phyloP scores from a whole-genome alignment of 1,284 basidiomycete species.

The Sporisorium scitamineum region DNA sequence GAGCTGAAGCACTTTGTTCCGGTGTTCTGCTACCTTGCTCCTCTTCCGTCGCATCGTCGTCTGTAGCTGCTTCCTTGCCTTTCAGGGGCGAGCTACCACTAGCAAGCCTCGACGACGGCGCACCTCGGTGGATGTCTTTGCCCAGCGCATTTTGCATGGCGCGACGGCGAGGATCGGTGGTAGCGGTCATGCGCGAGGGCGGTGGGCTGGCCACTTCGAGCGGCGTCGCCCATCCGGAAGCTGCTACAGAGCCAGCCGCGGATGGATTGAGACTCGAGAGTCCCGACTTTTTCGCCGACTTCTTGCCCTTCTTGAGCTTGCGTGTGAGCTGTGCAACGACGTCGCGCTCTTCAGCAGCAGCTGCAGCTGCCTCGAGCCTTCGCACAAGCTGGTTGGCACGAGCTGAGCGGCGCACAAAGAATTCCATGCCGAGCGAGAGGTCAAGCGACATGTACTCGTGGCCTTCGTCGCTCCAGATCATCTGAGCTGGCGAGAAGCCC shows the following conservation, averaged over 20 bases:
- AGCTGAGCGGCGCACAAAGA: conserved; percentile 60
- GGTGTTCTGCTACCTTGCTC: conserved; percentile 23
- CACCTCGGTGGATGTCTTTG: conserved; percentile 17
- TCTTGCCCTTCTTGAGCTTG: conserved; percentile 49
- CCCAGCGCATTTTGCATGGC: conserved; percentile 45
- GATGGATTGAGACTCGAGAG: conserved; percentile 48
- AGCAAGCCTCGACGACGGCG: conserved; percentile 24
- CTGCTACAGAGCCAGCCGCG: conserved; percentile 30
- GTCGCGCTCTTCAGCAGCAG: conserved; percentile 44
- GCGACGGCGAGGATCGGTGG: conserved; percentile 40
- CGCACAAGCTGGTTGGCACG: conserved; percentile 61
- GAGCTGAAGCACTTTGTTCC: conserved; percentile 35
- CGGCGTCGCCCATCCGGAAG: conserved; percentile 43
- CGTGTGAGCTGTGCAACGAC: conserved; percentile 41
- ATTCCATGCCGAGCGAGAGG: conserved; percentile 61
- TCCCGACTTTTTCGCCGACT: conserved; percentile 25
- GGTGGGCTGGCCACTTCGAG: conserved; percentile 47
- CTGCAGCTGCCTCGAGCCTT: conserved; percentile 57
- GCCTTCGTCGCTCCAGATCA: conserved; percentile 60
- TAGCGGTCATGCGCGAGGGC: conserved; percentile 44
- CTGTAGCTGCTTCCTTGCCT: conserved; percentile 28
- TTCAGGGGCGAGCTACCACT: conserved; percentile 31
- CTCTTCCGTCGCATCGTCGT: conserved; percentile 19
- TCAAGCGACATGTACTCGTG: conserved; percentile 61
- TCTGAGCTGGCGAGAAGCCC: conserved; percentile 42